Percentiles rank a stretch among this genome's conserved stretches.
Conservation (phyloP, 495 filamentous ascomycete species). For the Lindgomyces ingoldianus region DNA sequence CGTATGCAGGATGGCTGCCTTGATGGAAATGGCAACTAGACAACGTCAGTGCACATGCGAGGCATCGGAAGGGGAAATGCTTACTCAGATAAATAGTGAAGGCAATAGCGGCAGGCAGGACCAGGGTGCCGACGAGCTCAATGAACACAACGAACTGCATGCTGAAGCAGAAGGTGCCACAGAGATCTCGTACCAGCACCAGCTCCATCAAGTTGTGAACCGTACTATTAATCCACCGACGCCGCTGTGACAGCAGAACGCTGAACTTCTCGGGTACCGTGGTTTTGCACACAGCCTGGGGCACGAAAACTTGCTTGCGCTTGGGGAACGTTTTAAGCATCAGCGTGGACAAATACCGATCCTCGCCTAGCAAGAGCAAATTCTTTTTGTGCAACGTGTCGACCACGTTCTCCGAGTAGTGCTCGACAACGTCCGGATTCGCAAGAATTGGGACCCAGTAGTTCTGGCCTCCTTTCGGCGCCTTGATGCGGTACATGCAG, state of each 20-base stretch:
- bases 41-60: conserved; percentile 8
- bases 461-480: conserved; percentile 96
- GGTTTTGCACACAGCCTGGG: conserved; percentile 98
- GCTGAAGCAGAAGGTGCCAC: conserved; percentile 99
- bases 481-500: conserved; percentile 99
- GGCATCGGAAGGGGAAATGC: conserved; percentile 38
- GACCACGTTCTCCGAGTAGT: conserved; percentile 99
- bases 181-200: conserved; percentile 91
- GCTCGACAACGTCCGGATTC: conserved; percentile 97
- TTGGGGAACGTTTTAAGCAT: conserved; percentile 99
- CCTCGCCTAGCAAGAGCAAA: conserved; percentile 88
- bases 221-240: conserved; percentile 99
- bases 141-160: conserved; percentile 99
- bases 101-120: conserved; percentile 90
- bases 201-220: conserved; percentile 99
- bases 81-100: conserved; percentile 96
- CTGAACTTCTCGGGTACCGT: conserved; percentile 91
- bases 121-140: conserved; percentile 90
- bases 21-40: conserved; percentile 81
- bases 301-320: conserved; percentile 97
- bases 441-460: conserved; percentile 99
- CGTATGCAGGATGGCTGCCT: conserved; percentile 59
- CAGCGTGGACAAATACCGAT: conserved; percentile 93
- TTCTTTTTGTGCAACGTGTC: conserved; percentile 99
- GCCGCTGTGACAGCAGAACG: conserved; percentile 88